phyloP scores from a whole-genome alignment of 2,329 filamentous ascomycete species.

The Stemphylium beticola region DNA sequence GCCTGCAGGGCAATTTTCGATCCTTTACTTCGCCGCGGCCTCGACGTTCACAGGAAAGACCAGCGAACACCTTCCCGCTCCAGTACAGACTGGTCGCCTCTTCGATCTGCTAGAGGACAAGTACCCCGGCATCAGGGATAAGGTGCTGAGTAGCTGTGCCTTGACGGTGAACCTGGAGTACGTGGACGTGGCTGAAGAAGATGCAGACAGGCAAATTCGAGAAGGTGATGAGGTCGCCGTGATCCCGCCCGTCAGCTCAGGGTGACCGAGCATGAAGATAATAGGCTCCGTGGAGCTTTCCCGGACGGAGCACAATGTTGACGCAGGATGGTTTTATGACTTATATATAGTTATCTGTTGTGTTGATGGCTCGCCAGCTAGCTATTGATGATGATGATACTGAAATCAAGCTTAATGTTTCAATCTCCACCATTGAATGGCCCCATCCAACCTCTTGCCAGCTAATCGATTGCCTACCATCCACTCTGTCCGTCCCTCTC shows the following conservation, averaged over 20 bases:
- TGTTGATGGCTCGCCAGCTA: not conserved
- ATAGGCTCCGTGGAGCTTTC: not conserved
- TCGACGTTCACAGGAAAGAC: slow-evolving; percentile 73
- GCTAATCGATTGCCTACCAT: too few relatives aligned
- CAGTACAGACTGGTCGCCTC: slow-evolving; percentile 66
- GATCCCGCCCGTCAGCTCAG: slow-evolving; percentile 87
- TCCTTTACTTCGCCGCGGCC: slow-evolving; percentile 83
- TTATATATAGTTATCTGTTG: not conserved
- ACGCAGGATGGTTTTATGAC: not conserved
- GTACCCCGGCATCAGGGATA: slow-evolving; percentile 72
- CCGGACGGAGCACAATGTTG: not conserved
- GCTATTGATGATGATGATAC: not conserved
- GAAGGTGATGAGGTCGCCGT: slow-evolving; percentile 85
- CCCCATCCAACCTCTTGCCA: too few relatives aligned
- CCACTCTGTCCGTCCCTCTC: too few relatives aligned
- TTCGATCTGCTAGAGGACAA: slow-evolving; percentile 71
- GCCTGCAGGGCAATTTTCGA: slow-evolving; percentile 71
- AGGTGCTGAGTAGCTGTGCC: slow-evolving; percentile 73
- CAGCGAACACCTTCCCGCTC: slow-evolving; percentile 69
- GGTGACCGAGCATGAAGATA: slow-evolving; percentile 39
- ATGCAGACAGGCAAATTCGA: slow-evolving; percentile 62
- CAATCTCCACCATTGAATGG: not conserved
- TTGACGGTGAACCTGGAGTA: slow-evolving; percentile 84
- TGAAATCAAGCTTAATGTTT: not conserved
- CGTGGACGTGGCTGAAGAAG: slow-evolving; percentile 69